phyloP scores from a whole-genome alignment of 73 alveolate species.

The Tetrahymena malaccensis region DNA sequence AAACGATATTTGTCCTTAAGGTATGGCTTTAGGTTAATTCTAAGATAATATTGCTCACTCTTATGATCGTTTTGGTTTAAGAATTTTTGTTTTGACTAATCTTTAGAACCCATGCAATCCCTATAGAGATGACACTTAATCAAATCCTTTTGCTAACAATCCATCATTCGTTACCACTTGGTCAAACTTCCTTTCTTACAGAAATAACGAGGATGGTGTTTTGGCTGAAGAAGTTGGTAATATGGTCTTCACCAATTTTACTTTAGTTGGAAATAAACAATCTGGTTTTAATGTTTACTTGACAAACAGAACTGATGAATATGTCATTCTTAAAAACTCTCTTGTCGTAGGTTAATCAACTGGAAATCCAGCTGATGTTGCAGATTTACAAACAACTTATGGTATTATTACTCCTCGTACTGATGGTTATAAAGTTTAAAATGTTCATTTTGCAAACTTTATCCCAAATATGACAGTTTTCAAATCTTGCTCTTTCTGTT shows the following conservation, averaged over 20 bases:
- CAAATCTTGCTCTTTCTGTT: conserved; percentile 60
- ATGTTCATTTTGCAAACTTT: conserved; percentile 35
- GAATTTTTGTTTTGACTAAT: conserved; percentile 48
- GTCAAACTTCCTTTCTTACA: conserved; percentile 29
- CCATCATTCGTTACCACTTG: conserved; percentile 28
- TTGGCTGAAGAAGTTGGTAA: conserved; percentile 61
- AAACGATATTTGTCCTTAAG: conserved; percentile 62
- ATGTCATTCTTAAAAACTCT: conserved; percentile 19
- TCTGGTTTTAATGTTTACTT: conserved; percentile 46
- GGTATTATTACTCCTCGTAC: conserved; percentile 57
- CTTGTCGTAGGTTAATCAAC: conserved; percentile 50
- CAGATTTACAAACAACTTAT: not conserved
- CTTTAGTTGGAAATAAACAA: conserved; percentile 39
- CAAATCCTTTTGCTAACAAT: conserved; percentile 5
- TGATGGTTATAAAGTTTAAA: conserved; percentile 45
- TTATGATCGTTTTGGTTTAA: conserved; percentile 73
- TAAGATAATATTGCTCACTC: conserved; percentile 74
- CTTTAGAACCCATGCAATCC: conserved; percentile 31
- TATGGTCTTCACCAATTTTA: conserved; percentile 29
- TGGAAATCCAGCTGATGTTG: conserved; percentile 25
- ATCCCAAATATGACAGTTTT: not conserved
- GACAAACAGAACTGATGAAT: conserved; percentile 26
- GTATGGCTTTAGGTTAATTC: conserved; percentile 55
- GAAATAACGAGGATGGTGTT: conserved; percentile 49
- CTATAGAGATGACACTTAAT: not conserved